Base-by-base conservation (phyloP, 2,329 filamentous ascomycete species). In the Penicillium sp. region DNA sequence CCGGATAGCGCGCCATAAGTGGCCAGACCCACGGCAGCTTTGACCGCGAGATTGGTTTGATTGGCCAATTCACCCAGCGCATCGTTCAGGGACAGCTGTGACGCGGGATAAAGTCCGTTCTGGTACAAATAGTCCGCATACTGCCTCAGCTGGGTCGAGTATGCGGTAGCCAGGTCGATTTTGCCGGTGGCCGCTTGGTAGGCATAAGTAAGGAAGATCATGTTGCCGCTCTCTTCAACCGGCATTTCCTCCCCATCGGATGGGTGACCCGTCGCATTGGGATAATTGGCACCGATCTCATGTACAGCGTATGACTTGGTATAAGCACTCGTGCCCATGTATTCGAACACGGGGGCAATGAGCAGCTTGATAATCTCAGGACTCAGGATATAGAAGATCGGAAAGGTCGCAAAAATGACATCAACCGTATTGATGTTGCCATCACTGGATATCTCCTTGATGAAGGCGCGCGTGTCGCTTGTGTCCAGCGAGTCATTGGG, bases 11-110 rank as follows among this genome's bases (percentile, higher is more conserved):
- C 53, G 14, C 66, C 65, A 31, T 66, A 67, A 6, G 74, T 72
- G 4, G 71, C 71, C 2, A 81, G 66, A 2, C 70, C 78, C 10
- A 79, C 70, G 18, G 76, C 76, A 5, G 76, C 71, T 62, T 79
- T 79, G 63, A 80, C 70, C 10, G 73, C 77, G 4, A 81, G 69
- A 49, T 75, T 75, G 18, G 78, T 79, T 61, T 78, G 73, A 58
- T 79, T 79, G 18, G 71, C 70, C 3, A 74, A 57, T 14, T 59
- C 56, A 14, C 74, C 73, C 2, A 73, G 66, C n/a, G 71, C 73
- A 50, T 79, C 78, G 56, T 77, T 75, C 2, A 75, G 74, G 1
- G 73, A 74, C 16, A 75, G 65, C 57, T 79, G 76, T 3, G 68
- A 56, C 6, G 64, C 63, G 0, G 73, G 71, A 53, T 76, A 71